These are phyloP conservation scores for Aspergillus mulundensis DNA, from an alignment of 495 filamentous ascomycete genomes.

Conservation along the genomic window DNA sequence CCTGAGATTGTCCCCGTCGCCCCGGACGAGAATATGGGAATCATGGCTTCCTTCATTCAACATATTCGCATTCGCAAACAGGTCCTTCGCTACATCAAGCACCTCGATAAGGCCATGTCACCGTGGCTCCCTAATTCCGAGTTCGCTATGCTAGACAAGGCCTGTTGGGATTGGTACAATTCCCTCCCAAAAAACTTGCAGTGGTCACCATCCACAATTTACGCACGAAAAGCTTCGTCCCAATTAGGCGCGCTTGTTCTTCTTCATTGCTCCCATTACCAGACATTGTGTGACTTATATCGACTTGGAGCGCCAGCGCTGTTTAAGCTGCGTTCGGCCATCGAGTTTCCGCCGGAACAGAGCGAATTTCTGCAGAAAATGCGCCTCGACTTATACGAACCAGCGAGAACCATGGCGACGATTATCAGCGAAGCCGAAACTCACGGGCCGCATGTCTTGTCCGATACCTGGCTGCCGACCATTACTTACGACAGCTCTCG, in stretches of 20 bases:
- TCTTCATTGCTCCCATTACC: conserved; percentile 28
- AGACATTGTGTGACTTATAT: conserved; percentile 32
- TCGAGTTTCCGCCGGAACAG: conserved; percentile 30
- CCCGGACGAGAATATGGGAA: conserved; percentile 26
- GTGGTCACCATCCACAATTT: conserved; percentile 27
- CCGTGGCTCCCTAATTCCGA: conserved; percentile 29
- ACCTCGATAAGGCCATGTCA: conserved; percentile 26
- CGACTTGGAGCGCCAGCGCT: conserved; percentile 29
- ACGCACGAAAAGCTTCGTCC: conserved; percentile 28
- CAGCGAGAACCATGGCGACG: conserved; percentile 23
- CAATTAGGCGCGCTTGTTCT: conserved; percentile 30
- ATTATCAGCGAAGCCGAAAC: conserved; percentile 26
- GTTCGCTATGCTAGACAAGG: conserved; percentile 24
- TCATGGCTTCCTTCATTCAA: conserved; percentile 31
- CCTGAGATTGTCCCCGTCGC: conserved; percentile 12
- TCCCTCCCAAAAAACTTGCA: conserved; percentile 26
- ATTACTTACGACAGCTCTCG: conserved; percentile 32
- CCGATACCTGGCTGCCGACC: conserved; percentile 34
- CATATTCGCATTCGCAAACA: conserved; percentile 29
- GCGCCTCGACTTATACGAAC: conserved; percentile 25
- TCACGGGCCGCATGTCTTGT: conserved; percentile 24
- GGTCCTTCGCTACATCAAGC: conserved; percentile 32
- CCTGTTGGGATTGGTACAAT: conserved; percentile 27
- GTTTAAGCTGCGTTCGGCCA: conserved; percentile 29
- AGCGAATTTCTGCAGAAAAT: conserved; percentile 20